A percentile compares a stretch with the other conserved stretches of the same genome.
Conservation (phyloP, 345 rosid species). For the Eutrema heterophyllum region DNA sequence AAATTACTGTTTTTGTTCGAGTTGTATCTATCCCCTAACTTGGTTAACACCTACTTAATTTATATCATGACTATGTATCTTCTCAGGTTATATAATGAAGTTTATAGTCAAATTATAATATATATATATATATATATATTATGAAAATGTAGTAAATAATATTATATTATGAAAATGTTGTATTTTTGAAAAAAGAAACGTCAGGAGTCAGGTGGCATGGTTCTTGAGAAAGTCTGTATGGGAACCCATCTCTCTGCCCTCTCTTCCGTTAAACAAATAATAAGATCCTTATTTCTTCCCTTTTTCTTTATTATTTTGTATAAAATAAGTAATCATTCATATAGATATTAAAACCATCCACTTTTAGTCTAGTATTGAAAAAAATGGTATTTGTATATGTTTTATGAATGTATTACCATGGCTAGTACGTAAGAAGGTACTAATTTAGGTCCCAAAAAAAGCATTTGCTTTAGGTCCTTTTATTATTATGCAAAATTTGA, state of each 20-base stretch:
- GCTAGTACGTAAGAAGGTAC: too few relatives aligned
- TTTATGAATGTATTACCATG: too few relatives aligned
- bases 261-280: neutral
- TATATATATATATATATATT: neutral
- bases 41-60: too few relatives aligned
- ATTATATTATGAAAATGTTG: neutral
- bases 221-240: slow-evolving; percentile 19
- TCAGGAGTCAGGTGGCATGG: slow-evolving; percentile 23
- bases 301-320: neutral
- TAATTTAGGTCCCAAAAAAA: too few relatives aligned
- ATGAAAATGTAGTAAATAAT: neutral
- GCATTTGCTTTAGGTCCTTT: too few relatives aligned
- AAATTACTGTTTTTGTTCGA: too few relatives aligned
- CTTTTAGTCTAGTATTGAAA: neutral
- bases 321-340: neutral
- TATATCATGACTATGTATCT: too few relatives aligned
- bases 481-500: too few relatives aligned
- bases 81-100: too few relatives aligned
- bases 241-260: slow-evolving; percentile 21
- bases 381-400: too few relatives aligned
- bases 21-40: too few relatives aligned
- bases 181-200: neutral
- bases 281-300: neutral
- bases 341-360: neutral
- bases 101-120: too few relatives aligned